Percentiles rank a stretch among this genome's conserved stretches.
phyloP scores from a whole-genome alignment of 176 grass and related monocot genomes.

The Carex parvula region DNA sequence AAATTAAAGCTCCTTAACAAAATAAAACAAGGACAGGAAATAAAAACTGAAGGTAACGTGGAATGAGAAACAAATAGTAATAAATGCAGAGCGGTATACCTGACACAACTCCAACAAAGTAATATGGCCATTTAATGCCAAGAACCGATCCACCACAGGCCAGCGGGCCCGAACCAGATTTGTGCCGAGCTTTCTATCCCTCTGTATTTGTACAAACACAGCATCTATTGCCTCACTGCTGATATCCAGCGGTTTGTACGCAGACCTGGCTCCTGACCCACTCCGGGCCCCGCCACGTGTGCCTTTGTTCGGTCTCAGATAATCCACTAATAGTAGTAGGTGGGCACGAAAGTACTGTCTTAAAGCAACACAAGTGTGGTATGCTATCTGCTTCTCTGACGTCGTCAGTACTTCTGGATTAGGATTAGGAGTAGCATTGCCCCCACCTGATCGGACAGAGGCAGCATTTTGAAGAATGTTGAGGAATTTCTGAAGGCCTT shows the following conservation, averaged over 20 bases:
- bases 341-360: slow-evolving; percentile 94
- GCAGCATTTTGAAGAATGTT: slow-evolving; percentile 69
- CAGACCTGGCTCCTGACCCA: slow-evolving; percentile 73
- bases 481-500: slow-evolving; percentile 82
- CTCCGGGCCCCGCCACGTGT: slow-evolving; percentile 65
- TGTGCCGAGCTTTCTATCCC: slow-evolving; percentile 87
- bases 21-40: slow-evolving; percentile 11
- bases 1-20: slow-evolving; percentile 21
- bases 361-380: slow-evolving; percentile 91
- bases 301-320: slow-evolving; percentile 83
- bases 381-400: slow-evolving; percentile 94
- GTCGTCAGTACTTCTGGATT: slow-evolving; percentile 61
- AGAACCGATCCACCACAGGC: slow-evolving; percentile 74
- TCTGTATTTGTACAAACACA: slow-evolving; percentile 84
- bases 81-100: slow-evolving; percentile 40
- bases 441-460: slow-evolving; percentile 69
- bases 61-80: background rate
- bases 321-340: slow-evolving; percentile 86
- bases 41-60: background rate
- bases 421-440: slow-evolving; percentile 44
- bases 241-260: slow-evolving; percentile 89
- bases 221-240: slow-evolving; percentile 91
- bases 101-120: slow-evolving; percentile 86
- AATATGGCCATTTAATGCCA: slow-evolving; percentile 83
- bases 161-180: slow-evolving; percentile 80